phyloP scores from a whole-genome alignment of 2,329 filamentous ascomycete species.

The Paracorniculantispora psalliotae region DNA sequence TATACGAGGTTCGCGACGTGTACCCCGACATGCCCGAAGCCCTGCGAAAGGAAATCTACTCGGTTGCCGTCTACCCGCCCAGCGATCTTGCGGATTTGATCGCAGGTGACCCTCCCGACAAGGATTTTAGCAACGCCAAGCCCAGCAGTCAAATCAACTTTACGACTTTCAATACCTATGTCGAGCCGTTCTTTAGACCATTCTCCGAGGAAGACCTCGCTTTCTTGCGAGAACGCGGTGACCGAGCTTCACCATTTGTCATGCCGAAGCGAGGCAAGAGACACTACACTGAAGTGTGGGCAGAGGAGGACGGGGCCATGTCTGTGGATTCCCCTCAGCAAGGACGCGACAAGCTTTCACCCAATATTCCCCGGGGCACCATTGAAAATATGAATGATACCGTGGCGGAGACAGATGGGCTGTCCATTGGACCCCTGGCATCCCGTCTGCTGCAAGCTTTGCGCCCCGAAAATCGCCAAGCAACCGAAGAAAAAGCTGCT shows the following conservation, averaged over 20 bases:
- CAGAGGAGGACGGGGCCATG: conserved; percentile 83
- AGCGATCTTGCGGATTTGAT: conserved; percentile 80
- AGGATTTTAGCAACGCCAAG: conserved; percentile 92
- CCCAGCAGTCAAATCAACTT: conserved; percentile 92
- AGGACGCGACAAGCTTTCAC: conserved; percentile 60
- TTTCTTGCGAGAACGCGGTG: conserved; percentile 84
- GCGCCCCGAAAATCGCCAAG: conserved; percentile 64
- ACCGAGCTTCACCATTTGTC: conserved; percentile 76
- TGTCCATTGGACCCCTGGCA: conserved; percentile 84
- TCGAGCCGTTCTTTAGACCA: conserved; percentile 85
- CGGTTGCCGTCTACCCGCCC: conserved; percentile 76
- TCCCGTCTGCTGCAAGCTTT: conserved; percentile 75
- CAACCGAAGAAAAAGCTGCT: conserved; percentile 52
- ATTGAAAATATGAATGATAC: conserved; percentile 86
- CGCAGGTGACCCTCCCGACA: conserved; percentile 83
- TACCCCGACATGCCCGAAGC: conserved; percentile 72
- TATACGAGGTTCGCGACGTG: conserved; percentile 84
- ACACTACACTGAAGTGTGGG: conserved; percentile 87
- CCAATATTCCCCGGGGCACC: conserved; percentile 77
- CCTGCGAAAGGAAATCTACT: conserved; percentile 83
- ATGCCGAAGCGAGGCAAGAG: conserved; percentile 80
- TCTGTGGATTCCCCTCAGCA: conserved; percentile 62
- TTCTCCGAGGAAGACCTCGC: conserved; percentile 91
- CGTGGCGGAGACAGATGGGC: conserved; percentile 78
- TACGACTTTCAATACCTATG: conserved; percentile 84